Evolutionary conservation across 805 yeast species (phyloP).

Genomic region (Saccharomycopsis vini): DNA sequence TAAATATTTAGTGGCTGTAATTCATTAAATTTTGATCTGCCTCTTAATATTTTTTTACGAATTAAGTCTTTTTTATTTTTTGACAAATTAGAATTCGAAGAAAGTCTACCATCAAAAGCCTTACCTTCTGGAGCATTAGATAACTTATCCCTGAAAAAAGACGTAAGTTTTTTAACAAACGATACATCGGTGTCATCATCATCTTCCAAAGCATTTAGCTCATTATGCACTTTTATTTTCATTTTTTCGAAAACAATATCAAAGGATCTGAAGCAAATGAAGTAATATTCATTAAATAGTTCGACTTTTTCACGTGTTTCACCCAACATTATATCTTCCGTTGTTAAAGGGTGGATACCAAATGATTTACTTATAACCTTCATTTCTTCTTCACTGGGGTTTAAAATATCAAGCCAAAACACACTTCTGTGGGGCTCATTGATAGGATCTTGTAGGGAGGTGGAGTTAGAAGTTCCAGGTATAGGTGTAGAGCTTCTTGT

Average conservation of each 20-base stretch:
- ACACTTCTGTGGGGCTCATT: conserved; percentile 2
- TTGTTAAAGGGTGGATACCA: conserved; percentile 95
- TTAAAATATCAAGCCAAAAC: conserved; percentile 79
- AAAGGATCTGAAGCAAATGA: conserved; percentile 95
- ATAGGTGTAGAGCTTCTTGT: neutral
- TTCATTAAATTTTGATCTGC: conserved; percentile 21
- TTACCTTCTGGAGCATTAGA: neutral
- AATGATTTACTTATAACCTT: conserved; percentile 84
- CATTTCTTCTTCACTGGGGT: conserved; percentile 95
- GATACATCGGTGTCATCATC: conserved; percentile 1
- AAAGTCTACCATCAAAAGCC: neutral
- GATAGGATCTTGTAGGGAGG: neutral
- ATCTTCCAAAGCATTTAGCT: neutral
- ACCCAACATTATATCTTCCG: conserved; percentile 94
- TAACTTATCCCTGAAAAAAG: neutral
- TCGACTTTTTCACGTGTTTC: conserved; percentile 97
- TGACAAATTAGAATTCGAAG: too few species aligned
- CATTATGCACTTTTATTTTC: conserved; percentile 12
- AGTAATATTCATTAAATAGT: conserved; percentile 79
- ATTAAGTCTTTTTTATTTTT: neutral
- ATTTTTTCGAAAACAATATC: conserved; percentile 44
- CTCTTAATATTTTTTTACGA: neutral
- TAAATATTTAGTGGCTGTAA: conserved; percentile 57
- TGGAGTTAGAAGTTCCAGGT: neutral
- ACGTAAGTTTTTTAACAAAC: neutral